Evolutionary conservation across 2,329 filamentous ascomycete genomes (phyloP).

Genomic region (Zasmidium cellare): DNA sequence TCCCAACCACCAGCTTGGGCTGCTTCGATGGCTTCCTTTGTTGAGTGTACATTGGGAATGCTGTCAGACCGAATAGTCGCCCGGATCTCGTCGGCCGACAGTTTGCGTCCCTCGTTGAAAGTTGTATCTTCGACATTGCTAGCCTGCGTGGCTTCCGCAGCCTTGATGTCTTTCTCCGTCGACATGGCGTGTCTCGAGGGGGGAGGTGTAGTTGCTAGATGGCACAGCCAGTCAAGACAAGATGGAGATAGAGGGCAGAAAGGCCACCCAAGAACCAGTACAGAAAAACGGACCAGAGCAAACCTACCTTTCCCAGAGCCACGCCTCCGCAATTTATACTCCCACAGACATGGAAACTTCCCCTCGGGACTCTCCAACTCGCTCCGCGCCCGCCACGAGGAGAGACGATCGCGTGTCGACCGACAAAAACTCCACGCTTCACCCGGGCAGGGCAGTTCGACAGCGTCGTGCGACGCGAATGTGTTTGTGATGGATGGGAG

Average conservation of each 20-base stretch:
- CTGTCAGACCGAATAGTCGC: conserved; percentile 32
- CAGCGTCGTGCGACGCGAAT: no score
- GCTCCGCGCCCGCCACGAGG: neutral
- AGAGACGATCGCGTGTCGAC: neutral
- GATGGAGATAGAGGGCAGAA: neutral
- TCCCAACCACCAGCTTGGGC: conserved; percentile 41
- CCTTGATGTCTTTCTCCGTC: conserved; percentile 23
- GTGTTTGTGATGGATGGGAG: no score
- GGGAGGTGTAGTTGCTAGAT: conserved; percentile 4
- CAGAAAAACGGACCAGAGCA: no score
- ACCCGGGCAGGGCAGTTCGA: no score
- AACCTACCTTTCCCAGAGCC: neutral
- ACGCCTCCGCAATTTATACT: conserved; percentile 5
- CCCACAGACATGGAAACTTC: neutral
- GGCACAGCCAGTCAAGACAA: neutral
- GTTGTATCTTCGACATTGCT: conserved; percentile 24
- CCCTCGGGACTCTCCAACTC: no score
- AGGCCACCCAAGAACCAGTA: neutral
- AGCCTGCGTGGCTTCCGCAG: conserved; percentile 15
- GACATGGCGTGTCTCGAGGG: conserved; percentile 18
- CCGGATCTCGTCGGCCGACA: conserved; percentile 28
- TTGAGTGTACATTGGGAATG: conserved; percentile 27
- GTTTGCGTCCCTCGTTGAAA: conserved; percentile 22
- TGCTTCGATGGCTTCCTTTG: conserved; percentile 34
- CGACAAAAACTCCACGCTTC: neutral